Base-by-base conservation (phyloP, 495 filamentous ascomycete species). In the Aspergillus sclerotiicarbonarius region DNA sequence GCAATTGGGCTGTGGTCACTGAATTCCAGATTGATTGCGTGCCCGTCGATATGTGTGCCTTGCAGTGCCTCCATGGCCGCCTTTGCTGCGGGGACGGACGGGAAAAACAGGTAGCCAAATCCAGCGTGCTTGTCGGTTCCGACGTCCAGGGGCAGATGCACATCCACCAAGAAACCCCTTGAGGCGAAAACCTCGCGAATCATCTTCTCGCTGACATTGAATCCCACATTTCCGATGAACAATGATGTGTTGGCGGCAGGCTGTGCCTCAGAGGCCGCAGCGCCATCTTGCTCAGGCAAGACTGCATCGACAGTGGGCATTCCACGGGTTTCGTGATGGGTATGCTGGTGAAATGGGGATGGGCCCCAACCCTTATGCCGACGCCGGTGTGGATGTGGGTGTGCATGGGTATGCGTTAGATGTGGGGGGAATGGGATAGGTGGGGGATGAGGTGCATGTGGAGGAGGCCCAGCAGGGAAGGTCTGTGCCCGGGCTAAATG, bases 201-300 rank as follows among this genome's bases (percentile, higher is more conserved):
- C 57, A 80, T 78, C 20, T 86, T 82, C 73, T 93, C 86, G 55
- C 86, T 86, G 56, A 85, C 89, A 35, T 89, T 85, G 71, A 91
- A 99, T 15, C 87, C 84, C 30, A 99, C 76, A 73, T 99, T 99
- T 58, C 93, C 94, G 56, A 96, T 85, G 67, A 96, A 99, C 41
- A 99, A 78, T 21, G 91, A 91, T 54, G 89, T 86, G 60, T 88
- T 84, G 62, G 78, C 84, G 62, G 80, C 71, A 19, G 20, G 20
- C 19, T 25, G 25, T 6, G 46, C 6, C n/a, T 32, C 4, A 7
- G 12, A 32, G 10, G 20, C 0, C n/a, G 20, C 16, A 10, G 18
- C 39, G 6, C 10, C 13, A 15, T 4, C 29, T 10, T 31, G 0
- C 10, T 18, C 21, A 19, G 39, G 25, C 39, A 18, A 15, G 4